Conservation (phyloP, 2,329 filamentous ascomycete genomes). For the Colletotrichum tropicale region DNA sequence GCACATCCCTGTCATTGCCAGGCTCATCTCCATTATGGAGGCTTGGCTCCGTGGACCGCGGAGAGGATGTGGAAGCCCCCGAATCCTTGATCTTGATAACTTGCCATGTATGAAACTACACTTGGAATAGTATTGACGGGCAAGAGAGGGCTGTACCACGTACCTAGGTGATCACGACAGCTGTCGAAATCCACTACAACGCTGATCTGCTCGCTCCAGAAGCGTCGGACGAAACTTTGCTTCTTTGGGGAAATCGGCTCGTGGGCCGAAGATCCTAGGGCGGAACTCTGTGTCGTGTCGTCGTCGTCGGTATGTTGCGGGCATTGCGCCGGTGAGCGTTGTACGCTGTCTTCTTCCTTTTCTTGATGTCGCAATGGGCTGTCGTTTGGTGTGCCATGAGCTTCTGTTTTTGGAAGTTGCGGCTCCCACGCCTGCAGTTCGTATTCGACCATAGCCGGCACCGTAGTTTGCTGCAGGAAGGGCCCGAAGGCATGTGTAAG, state of each 20-base stretch:
- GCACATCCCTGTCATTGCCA: neutral
- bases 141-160: conserved; percentile 24
- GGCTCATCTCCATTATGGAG: conserved; percentile 12
- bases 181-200: conserved; percentile 53
- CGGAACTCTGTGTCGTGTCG: neutral
- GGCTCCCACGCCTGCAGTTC: neutral
- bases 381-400: neutral
- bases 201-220: conserved; percentile 55
- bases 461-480: neutral
- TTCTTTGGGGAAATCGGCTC: neutral
- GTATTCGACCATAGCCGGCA: neutral
- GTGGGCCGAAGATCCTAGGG: neutral
- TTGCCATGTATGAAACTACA: neutral
- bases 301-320: neutral
- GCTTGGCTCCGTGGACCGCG: neutral
- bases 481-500: neutral
- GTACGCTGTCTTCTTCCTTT: neutral
- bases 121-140: neutral
- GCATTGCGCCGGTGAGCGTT: neutral
- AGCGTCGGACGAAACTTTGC: conserved; percentile 24
- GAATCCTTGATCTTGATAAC: neutral
- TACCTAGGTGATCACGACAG: conserved; percentile 62
- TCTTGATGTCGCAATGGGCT: neutral
- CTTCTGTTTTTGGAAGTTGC: neutral
- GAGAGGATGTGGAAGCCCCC: neutral